Evolutionary conservation across 768 basidiomycete species (phyloP), one percentile per base, ranked within the genome.

Genomic region (Lentinula raphanica): DNA sequence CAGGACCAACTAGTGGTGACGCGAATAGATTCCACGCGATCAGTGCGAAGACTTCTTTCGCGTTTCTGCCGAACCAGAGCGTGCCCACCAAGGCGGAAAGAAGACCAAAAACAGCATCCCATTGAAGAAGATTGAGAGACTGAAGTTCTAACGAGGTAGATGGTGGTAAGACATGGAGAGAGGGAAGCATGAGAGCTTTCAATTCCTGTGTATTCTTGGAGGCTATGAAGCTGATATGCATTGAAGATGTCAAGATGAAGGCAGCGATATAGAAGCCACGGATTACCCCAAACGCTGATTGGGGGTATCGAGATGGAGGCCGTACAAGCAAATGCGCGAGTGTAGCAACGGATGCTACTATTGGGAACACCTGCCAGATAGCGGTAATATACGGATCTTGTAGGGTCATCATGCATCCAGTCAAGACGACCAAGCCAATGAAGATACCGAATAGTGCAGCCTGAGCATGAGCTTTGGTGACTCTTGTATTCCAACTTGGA

Each of bases 321-420:
- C 79, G 74, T 54, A 79, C 61, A 39, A 74, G 39, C 15, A 77
- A 69, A 61, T 85, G 78, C 0, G 62, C 46, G 7, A 64, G 62
- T 28, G 74, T 68, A 1, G 77, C 75, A n/a, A 80, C 3, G n/a
- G 74, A 73, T 40, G 79, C 67, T 59, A 72, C 71, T n/a, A 78
- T 31, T 8, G 84, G 83, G 60, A 78, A 83, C 27, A 72, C 60
- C 60, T 84, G 83, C 83, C 83, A 85, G 31, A 78, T 67, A 9
- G 78, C 79, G 13, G 81, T 83, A 44, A 82, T 66, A 46, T 61
- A 60, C 0, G 79, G 72, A 51, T 77, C 76, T 25, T 69, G 64
- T 27, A 80, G 57, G 45, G 71, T 29, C 58, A 84, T 49, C 74
- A 84, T 76, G 48, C 71, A 72, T 19, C 72, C 56, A 6, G 80